Base-by-base conservation (phyloP, 2,329 filamentous ascomycete genomes). In the Hysterium pulicare region DNA sequence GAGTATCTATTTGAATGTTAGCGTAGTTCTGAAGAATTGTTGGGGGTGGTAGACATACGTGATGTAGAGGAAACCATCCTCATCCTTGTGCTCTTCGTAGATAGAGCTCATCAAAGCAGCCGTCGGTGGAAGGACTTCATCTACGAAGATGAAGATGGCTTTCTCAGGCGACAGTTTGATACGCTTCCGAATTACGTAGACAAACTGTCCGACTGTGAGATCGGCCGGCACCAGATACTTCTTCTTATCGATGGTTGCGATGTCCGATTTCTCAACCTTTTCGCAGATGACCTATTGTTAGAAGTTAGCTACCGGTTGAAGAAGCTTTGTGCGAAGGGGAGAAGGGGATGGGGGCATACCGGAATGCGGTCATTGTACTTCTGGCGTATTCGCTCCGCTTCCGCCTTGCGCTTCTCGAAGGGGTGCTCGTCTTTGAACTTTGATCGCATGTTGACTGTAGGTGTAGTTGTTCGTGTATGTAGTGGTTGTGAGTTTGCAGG, bases 341-440 rank as follows among this genome's bases (percentile, higher is more conserved):
- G 41, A 31, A 50, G 41, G 42, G 53, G 45, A 83, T 50, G 41
- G 42, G 53, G 45, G 83, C 90, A 70, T 83, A 96, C 93, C 39
- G 93, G 93, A 74, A 98, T 98, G 62, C 93, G 89, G 71, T 98
- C 93, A 58, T 89, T 84, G 71, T 98, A 98, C 76, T 98, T 98
- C 78, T 96, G 90, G 58, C 93, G 90, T 71, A 96, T 96, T 72
- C 93, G 90, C 80, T 98, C 93, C 69, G 93, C 93, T 77, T 98
- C 93, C 55, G 93, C 93, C 88, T 97, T 96, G 77, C 93, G 90
- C 88, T 98, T 98, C 86, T 97, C 93, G 71, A 97, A 97, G 62
- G 89, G 90, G 73, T 97, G 93, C 83, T 97, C 93, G 84, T 98
- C 93, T 90, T 98, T 98, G 75, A 98, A 98, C 83, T 97, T 97